These are phyloP conservation scores for Penicillium sumatraense DNA, from an alignment of 2,329 filamentous ascomycete species.

Conservation along the genomic window DNA sequence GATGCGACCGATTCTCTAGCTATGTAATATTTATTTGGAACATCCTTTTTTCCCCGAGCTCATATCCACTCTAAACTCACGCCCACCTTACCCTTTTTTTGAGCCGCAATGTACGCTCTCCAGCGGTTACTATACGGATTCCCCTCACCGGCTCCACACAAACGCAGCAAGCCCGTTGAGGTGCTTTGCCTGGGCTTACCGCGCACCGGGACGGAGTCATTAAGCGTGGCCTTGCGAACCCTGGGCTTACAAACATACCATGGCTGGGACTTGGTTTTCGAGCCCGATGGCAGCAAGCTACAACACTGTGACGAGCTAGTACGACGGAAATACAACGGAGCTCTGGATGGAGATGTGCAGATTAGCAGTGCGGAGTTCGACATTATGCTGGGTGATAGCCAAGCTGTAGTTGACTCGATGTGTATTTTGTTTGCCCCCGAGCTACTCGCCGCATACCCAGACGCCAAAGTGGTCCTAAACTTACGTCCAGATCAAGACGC, in stretches of 20 bases:
- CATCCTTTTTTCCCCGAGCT: background rate
- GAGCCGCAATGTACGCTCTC: background rate
- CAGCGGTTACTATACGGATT: background rate
- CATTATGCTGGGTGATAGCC: constrained; percentile 1
- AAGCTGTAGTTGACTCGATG: background rate
- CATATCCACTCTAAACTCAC: background rate
- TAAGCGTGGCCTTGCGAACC: constrained; percentile 25
- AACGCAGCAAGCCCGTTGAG: constrained; percentile 21
- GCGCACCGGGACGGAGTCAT: constrained; percentile 29
- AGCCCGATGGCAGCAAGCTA: constrained; percentile 11
- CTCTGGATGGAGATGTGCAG: constrained; percentile 13
- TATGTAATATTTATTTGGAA: background rate
- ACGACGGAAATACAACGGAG: constrained; percentile 16
- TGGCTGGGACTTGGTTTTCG: constrained; percentile 22
- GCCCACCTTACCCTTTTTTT: background rate
- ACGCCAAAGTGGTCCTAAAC: constrained; percentile 6
- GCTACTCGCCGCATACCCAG: constrained; percentile 2
- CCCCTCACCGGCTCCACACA: background rate
- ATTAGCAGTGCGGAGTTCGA: constrained; percentile 7
- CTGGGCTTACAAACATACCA: constrained; percentile 30
- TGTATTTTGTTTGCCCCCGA: background rate
- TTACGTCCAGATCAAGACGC: background rate
- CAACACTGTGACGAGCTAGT: constrained; percentile 11
- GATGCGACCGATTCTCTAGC: no score
- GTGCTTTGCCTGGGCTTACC: constrained; percentile 31